Conservation (phyloP, 73 alveolate genomes). For the Tetrahymena elliotti region DNA sequence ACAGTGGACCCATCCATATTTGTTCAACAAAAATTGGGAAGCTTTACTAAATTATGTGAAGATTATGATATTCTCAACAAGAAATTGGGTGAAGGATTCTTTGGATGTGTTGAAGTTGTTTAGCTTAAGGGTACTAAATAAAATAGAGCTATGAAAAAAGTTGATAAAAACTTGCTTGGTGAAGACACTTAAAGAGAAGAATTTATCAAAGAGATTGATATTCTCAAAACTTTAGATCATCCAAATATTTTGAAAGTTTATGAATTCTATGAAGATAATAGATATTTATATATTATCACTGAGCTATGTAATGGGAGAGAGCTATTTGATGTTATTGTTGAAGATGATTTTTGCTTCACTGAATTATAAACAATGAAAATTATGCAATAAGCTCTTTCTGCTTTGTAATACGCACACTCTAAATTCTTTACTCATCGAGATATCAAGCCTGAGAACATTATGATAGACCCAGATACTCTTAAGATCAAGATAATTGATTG, state of each 20-base stretch:
- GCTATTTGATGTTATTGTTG: slow-evolving; percentile 14
- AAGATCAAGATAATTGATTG: slow-evolving; percentile 24
- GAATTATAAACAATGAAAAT: slow-evolving; percentile 8
- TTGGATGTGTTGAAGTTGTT: background rate
- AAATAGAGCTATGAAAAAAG: background rate
- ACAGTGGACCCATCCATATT: background rate
- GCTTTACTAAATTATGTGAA: background rate
- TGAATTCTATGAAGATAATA: slow-evolving; percentile 29
- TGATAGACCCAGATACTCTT: background rate
- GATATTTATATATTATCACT: slow-evolving; percentile 11
- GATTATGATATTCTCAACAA: background rate
- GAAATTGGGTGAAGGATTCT: background rate
- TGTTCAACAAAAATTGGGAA: background rate
- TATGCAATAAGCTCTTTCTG: slow-evolving; percentile 23
- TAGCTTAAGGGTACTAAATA: background rate
- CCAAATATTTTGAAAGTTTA: slow-evolving; percentile 34
- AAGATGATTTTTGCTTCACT: background rate
- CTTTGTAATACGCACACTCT: slow-evolving; percentile 23
- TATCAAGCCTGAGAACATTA: slow-evolving; percentile 22
- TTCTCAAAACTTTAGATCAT: slow-evolving; percentile 25
- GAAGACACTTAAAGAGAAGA: background rate
- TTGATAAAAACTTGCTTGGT: background rate
- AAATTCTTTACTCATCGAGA: slow-evolving; percentile 24
- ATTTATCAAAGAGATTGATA: slow-evolving; percentile 8
- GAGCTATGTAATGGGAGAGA: slow-evolving; percentile 38